Evolutionary conservation across 352 stramenopile species (phyloP).

Genomic region (Phytophthora pistaciae): DNA sequence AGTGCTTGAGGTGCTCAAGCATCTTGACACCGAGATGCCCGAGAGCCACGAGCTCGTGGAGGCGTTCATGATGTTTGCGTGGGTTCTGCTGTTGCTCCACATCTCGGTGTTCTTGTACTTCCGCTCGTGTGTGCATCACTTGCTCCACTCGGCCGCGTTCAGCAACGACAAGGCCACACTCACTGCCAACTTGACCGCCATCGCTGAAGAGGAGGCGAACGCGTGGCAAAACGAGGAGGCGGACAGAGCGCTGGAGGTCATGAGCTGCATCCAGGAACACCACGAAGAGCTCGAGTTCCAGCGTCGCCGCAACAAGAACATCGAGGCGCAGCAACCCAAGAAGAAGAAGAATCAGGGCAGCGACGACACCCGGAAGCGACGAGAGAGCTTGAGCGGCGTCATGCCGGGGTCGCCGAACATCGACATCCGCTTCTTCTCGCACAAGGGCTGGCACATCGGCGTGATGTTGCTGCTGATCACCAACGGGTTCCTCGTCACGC

Average conservation of each 20-base stretch:
- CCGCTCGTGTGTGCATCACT: conserved; percentile 29
- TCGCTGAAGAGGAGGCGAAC: conserved; percentile 29
- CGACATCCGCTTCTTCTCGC: conserved; percentile 59
- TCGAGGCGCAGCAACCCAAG: not conserved
- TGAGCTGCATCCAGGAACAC: conserved; percentile 35
- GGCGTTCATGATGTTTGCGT: conserved; percentile 50
- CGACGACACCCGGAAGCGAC: conserved; percentile 1
- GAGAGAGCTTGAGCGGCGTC: conserved; percentile 18
- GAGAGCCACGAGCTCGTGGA: conserved; percentile 45
- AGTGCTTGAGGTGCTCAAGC: conserved; percentile 19
- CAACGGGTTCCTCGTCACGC: conserved; percentile 71
- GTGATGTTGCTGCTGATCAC: conserved; percentile 68
- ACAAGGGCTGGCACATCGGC: conserved; percentile 68
- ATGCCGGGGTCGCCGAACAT: conserved; percentile 18
- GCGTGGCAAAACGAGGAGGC: conserved; percentile 33
- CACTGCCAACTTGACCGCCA: conserved; percentile 22
- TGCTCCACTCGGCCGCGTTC: conserved; percentile 25
- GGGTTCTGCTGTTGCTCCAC: conserved; percentile 47
- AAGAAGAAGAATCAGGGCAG: not conserved
- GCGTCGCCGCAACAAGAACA: conserved; percentile 17
- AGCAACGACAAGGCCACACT: conserved; percentile 30
- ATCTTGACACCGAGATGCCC: conserved; percentile 27
- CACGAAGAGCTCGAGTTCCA: conserved; percentile 36
- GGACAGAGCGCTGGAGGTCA: conserved; percentile 29
- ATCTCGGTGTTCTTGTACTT: conserved; percentile 46